Evolutionary conservation across 148 eudicot genomes (phyloP), one percentile per base, ranked within the genome.

Genomic region (Hydrangea macrophylla): DNA sequence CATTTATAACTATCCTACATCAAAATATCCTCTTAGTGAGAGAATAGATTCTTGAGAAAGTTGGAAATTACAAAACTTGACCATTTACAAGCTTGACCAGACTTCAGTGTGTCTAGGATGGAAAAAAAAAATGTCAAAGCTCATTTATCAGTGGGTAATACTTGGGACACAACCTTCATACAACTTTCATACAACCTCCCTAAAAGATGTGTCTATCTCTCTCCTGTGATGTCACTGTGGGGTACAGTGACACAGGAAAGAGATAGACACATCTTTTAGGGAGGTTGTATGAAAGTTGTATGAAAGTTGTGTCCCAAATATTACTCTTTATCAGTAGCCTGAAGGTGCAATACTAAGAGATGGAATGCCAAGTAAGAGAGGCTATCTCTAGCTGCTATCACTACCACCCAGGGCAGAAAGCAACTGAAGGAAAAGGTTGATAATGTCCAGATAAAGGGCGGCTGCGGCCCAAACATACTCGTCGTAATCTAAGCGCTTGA

Each of bases 401-500:
- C 63, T 3, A 39, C 76, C 59, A 30, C 61, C 64, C 1, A 76
- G 3, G 26, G 54, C 44, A 33, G 76, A 69, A 17, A 79, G 58
- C 59, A 82, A 36, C 9, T 83, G 70, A 7, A 79, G 69, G 55
- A 82, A 82, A 44, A 82, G 79, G 77, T 82, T 82, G 76, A 82
- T 23, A 22, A 82, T 73, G 55, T 82, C 83, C 0, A 82, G 76
- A 48, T 79, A 82, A 62, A 82, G 73, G 9, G 66, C 33, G 37
- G 74, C 79, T 0, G 83, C 78, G 45, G 86, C 86, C 60, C 71
- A 69, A 17, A 82, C 72, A 51, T 79, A 79, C 66, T 82, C 83
- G 15, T 82, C 86, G 20, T 82, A 82, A 39, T 62, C 54, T 69
- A 62, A 85, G 32, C 82, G 82, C 69, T 87, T 87, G 66, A 87